Percentiles rank a stretch among this genome's conserved stretches.
Conservation (phyloP, 208 protist species). For the Acanthamoeba sp. region DNA sequence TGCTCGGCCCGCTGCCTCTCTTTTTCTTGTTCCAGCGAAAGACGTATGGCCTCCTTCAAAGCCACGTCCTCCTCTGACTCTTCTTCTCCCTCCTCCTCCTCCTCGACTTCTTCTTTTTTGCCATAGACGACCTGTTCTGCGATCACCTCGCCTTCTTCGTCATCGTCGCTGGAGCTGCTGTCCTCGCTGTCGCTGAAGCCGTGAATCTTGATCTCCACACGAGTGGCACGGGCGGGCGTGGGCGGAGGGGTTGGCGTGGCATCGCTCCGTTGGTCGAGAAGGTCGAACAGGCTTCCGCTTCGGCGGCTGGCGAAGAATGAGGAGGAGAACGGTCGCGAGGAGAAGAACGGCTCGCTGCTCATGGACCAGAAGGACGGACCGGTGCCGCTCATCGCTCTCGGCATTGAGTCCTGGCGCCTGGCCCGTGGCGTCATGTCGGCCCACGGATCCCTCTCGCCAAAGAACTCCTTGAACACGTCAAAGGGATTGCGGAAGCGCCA, state of each 20-base stretch:
- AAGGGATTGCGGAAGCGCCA: slow-evolving; percentile 37
- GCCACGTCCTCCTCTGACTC: neutral
- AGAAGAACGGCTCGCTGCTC: neutral
- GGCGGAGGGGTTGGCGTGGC: neutral
- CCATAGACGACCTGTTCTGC: neutral
- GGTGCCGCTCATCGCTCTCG: neutral
- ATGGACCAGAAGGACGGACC: neutral
- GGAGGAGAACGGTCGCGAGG: neutral
- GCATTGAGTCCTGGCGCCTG: neutral
- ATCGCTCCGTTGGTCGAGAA: neutral
- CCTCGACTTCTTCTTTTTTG: neutral
- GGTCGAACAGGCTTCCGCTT: neutral
- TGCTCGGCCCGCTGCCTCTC: neutral
- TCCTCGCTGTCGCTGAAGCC: slow-evolving; percentile 15
- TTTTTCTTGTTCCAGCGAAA: neutral
- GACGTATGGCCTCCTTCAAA: neutral
- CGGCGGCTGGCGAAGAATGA: neutral
- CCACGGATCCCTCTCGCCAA: slow-evolving; percentile 24
- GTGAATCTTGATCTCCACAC: slow-evolving; percentile 37
- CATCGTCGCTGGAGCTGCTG: neutral
- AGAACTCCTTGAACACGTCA: slow-evolving; percentile 55
- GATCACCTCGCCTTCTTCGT: neutral
- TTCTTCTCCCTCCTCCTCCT: neutral
- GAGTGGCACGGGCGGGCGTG: neutral
- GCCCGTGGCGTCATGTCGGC: neutral